Conservation (phyloP, 2,329 filamentous ascomycete genomes). For the Coleophoma cylindrospora region DNA sequence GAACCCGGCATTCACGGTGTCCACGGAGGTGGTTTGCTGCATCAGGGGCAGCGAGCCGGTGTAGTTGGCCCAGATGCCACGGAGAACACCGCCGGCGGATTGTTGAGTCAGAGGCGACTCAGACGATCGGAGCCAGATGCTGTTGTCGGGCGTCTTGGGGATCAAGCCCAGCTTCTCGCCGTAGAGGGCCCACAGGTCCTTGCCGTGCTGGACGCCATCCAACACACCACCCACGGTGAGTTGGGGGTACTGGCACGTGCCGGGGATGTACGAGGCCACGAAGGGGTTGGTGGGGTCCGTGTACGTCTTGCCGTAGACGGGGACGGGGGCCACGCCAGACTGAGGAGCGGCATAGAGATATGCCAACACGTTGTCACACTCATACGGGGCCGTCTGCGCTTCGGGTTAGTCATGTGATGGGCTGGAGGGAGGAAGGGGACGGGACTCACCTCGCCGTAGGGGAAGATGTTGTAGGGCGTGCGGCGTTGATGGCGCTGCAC, state of each 20-base stretch:
- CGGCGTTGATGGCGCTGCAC: slow-evolving; percentile 32
- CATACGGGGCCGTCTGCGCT: slow-evolving; percentile 28
- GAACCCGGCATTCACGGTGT: slow-evolving; percentile 31
- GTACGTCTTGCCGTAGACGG: slow-evolving; percentile 31
- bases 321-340: slow-evolving; percentile 15
- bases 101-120: slow-evolving; percentile 30
- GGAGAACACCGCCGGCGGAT: slow-evolving; percentile 31
- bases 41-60: slow-evolving; percentile 28
- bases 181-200: slow-evolving; percentile 27
- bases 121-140: slow-evolving; percentile 31
- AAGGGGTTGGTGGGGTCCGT: slow-evolving; percentile 30
- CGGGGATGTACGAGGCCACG: slow-evolving; percentile 23
- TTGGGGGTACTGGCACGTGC: slow-evolving; percentile 32
- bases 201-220: slow-evolving; percentile 31
- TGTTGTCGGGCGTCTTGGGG: slow-evolving; percentile 20
- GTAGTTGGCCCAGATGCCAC: slow-evolving; percentile 30
- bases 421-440: background rate
- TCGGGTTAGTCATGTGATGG: background rate
- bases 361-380: slow-evolving; percentile 30
- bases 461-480: slow-evolving; percentile 32
- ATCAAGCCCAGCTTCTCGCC: slow-evolving; percentile 27
- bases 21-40: slow-evolving; percentile 29
- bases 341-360: slow-evolving; percentile 28
- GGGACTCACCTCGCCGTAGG: slow-evolving; percentile 28
- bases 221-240: slow-evolving; percentile 32